Evolutionary conservation across 306 rosid species (phyloP), one percentile per base, ranked within the genome.

Genomic region (Arachis stenosperma): DNA sequence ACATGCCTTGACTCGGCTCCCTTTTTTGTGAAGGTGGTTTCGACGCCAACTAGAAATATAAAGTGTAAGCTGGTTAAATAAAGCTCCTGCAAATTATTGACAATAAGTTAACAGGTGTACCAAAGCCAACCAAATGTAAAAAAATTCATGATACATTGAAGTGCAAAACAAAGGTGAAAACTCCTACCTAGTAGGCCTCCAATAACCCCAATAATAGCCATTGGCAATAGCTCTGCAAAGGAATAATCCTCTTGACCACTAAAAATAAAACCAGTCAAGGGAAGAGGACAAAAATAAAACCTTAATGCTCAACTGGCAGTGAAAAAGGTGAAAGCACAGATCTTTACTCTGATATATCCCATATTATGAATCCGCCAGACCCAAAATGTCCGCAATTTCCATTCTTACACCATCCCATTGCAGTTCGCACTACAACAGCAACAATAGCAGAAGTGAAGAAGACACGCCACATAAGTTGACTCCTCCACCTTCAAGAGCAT

Each of bases 221-320:
- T 94, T 7, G 98, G 98, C 67, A 94, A 78, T 79, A 94, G 76
- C 89, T 94, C 98, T 71, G 84, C 86, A 82, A 94, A 89, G 74
- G 96, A 91, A 69, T 94, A 94, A 84, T 94, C 98, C 83, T 94
- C 98, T 91, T 94, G 98, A 79, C 91, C 98, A 78, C 98, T 94
- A 67, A 73, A 84, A 85, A 43, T 51, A 79, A 69, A 75, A 69
- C 70, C 71, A 75, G 78, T 86, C 69, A 91, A 73, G 64, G 79
- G 37, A 57, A 6, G 64, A 68, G 60, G 27, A 65, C 70, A 70
- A 73, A 78, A 81, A 61, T 54, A 81, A 82, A 82, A 69, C 73
- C 62, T 76, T 41, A 69, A 77, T 17, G 71, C 63, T 58, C 62
- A 81, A 71, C 59, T 74, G 73, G 39, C 8, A 56, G 56, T 39